Conservation (phyloP, 225 moss, liverwort and hornwort species). For the Polytrichum commune region DNA sequence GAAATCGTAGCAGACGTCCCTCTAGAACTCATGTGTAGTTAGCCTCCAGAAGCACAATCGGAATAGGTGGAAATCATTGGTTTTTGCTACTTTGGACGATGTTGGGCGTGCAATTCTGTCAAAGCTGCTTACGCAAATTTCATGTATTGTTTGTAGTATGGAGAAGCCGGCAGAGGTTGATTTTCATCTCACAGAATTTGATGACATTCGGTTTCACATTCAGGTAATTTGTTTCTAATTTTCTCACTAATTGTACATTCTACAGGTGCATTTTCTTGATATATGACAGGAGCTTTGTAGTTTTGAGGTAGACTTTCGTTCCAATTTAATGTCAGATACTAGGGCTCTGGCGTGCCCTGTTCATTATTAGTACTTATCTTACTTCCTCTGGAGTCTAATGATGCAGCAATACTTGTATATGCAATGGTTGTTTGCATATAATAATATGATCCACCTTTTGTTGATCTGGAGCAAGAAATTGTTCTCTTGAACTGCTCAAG, state of each 20-base stretch:
- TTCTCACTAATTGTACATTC: neutral
- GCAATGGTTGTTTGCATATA: neutral
- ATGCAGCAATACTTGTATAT: too few relatives aligned
- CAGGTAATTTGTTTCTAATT: conserved; percentile 31
- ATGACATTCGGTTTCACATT: conserved; percentile 91
- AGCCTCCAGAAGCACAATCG: too few relatives aligned
- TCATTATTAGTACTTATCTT: too few relatives aligned
- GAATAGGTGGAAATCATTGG: neutral
- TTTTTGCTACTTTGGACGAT: too few relatives aligned
- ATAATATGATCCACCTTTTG: neutral
- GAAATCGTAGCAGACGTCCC: neutral
- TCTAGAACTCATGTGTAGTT: neutral
- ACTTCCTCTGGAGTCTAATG: too few relatives aligned
- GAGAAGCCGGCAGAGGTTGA: conserved; percentile 88
- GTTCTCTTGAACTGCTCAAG: neutral
- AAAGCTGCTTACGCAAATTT: conserved; percentile 2
- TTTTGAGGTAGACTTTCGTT: neutral
- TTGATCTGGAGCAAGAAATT: neutral
- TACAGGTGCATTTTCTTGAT: neutral
- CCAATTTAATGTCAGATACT: too few relatives aligned
- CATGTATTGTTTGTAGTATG: conserved; percentile 34
- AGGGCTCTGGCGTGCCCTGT: too few relatives aligned
- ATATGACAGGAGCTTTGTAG: neutral
- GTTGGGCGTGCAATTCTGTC: too few relatives aligned
- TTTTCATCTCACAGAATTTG: conserved; percentile 89